Evolutionary conservation across 2,329 filamentous ascomycete species (phyloP), one percentile per base, ranked within the genome.

Genomic region (Aspergillus novoparasiticus): DNA sequence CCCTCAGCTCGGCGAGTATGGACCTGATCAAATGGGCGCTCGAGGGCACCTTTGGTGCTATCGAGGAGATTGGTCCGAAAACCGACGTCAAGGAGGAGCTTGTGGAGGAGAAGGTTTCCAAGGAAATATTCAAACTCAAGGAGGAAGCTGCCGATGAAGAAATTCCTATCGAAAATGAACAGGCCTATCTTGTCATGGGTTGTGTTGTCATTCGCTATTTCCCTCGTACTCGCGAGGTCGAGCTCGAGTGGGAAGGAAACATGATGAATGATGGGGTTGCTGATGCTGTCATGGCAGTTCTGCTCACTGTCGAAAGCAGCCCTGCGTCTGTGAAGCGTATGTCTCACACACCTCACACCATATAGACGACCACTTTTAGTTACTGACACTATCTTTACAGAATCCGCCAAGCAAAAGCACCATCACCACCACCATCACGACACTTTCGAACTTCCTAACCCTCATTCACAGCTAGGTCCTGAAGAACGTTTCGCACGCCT

Each of bases 241-340:
- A 96, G 76, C 83, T 98, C 3, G 93, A 97, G 79, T 99, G 95
- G 95, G 94, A 98, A 76, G 95, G 94, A 62, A 99, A 98, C 76
- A 91, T 97, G 82, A 89, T 97, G 73, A 99, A 98, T 76, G 95
- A 99, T 74, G 92, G 93, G 64, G 96, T 99, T 72, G 95, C 95
- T n/a, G 95, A 99, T 78, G 93, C 95, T 19, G 91, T 98, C 60
- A 92, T 98, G 84, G 93, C 93, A 0, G 93, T 97, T 3, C 85
- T 99, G 12, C 88, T 97, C 70, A 94, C 91, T 0, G 92, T 97
- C 26, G 95, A 99, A 79, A 96, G 90, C 78, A 96, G 92, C 59
- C 95, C 94, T 6, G 95, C 95, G 16, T 94, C 95, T 14, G 94
- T 99, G 57, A 96, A 95, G 80, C 91, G 93, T 91, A 84, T 68